These are phyloP conservation scores for Ambrosia artemisiifolia DNA, from an alignment of 129 eudicot genomes.

Conservation along the genomic window DNA sequence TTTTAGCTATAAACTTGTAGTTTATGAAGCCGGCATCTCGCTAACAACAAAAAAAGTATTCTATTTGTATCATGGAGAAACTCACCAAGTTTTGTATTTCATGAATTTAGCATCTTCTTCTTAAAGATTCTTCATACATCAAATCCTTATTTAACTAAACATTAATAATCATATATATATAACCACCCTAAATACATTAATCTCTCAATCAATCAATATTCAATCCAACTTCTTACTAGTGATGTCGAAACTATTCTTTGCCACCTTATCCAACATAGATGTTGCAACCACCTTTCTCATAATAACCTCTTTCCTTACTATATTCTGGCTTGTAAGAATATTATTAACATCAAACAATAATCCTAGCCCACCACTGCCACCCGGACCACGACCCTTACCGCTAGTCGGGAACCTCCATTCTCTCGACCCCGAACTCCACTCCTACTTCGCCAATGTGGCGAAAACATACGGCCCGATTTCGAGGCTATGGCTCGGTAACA, in stretches of 20 bases:
- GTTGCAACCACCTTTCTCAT: background rate
- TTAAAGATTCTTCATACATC: too few species aligned
- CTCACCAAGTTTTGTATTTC: too few species aligned
- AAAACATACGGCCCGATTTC: constrained; percentile 47
- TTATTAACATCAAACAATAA: constrained; percentile 1
- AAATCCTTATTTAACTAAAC: too few species aligned
- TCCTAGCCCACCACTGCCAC: constrained; percentile 31
- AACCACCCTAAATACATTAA: too few species aligned
- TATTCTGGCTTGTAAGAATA: constrained; percentile 9
- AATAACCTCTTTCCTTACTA: constrained; percentile 1
- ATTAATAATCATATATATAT: too few species aligned
- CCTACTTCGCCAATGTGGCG: constrained; percentile 40
- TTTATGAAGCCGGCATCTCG: background rate
- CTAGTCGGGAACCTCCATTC: constrained; percentile 52
- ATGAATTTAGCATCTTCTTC: too few species aligned
- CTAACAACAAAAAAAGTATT: background rate
- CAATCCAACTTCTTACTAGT: background rate
- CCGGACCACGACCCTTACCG: constrained; percentile 47
- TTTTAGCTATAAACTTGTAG: background rate
- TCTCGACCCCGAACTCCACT: constrained; percentile 56
- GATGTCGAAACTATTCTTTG: background rate
- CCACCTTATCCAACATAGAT: background rate
- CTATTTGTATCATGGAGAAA: too few species aligned
- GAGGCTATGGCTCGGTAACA: constrained; percentile 47
- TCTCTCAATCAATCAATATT: too few species aligned